A percentile compares a stretch with the other conserved stretches of the same genome.
Evolutionary conservation across 352 stramenopile genomes (phyloP).

Genomic region (Blastocystis sp.): DNA sequence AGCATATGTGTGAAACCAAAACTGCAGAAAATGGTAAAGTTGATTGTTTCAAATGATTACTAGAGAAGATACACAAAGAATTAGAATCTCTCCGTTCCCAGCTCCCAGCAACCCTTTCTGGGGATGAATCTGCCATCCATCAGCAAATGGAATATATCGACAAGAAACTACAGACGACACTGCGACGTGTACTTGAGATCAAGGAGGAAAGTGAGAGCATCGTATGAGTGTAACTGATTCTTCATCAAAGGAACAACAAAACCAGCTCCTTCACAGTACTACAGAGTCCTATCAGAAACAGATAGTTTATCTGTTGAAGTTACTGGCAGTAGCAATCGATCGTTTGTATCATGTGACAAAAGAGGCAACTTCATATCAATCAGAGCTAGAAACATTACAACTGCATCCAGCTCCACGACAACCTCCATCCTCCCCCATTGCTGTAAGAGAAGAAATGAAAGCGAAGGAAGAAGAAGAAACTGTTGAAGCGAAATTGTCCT

Average conservation of each 20-base stretch:
- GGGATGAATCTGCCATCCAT: background rate
- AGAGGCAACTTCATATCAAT: background rate
- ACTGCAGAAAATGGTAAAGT: background rate
- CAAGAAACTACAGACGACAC: background rate
- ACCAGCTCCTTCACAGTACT: background rate
- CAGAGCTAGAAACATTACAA: background rate
- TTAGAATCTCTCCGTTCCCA: background rate
- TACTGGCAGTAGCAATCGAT: background rate
- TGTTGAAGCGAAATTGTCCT: background rate
- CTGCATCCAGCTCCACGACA: background rate
- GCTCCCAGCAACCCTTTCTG: background rate
- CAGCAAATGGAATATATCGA: slow-evolving; percentile 19
- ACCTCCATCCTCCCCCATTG: background rate
- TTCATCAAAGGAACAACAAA: background rate
- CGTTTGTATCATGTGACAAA: background rate
- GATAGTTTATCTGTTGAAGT: background rate
- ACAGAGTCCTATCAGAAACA: background rate
- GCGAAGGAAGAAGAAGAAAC: background rate
- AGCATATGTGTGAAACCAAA: slow-evolving; percentile 10
- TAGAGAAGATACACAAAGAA: background rate
- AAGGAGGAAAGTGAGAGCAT: background rate
- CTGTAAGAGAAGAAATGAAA: background rate
- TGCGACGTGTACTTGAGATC: background rate
- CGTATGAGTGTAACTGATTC: background rate
- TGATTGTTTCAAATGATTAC: background rate